phyloP scores from a whole-genome alignment of 2,329 filamentous ascomycete species.

The Ophiocordyceps polyrhachis-furcata region DNA sequence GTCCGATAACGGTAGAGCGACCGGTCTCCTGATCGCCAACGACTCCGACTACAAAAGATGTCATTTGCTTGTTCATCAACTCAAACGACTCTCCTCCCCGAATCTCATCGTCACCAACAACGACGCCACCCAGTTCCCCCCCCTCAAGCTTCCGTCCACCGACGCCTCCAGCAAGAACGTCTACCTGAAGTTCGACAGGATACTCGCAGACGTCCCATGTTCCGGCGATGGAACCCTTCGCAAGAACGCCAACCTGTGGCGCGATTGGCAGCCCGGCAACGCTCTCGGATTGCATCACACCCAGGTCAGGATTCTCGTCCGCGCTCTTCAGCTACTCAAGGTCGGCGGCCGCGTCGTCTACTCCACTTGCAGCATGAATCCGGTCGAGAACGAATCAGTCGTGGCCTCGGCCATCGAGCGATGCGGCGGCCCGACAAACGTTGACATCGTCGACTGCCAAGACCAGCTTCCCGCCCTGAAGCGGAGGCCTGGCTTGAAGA shows the following conservation, averaged over 20 bases:
- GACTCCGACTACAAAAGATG: constrained; percentile 93
- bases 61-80: constrained; percentile 93
- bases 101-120: constrained; percentile 97
- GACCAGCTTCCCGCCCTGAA: constrained; percentile 59
- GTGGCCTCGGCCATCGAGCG: constrained; percentile 74
- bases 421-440: constrained; percentile 66
- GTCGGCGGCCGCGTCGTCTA: constrained; percentile 89
- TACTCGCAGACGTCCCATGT: constrained; percentile 91
- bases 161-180: constrained; percentile 35
- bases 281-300: constrained; percentile 74
- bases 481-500: constrained; percentile 55
- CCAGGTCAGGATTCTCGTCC: constrained; percentile 76
- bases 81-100: constrained; percentile 90
- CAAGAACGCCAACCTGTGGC: constrained; percentile 90
- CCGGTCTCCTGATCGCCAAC: constrained; percentile 84
- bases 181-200: constrained; percentile 93
- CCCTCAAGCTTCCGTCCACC: constrained; percentile 57
- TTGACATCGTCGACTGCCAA: constrained; percentile 71
- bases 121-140: constrained; percentile 88
- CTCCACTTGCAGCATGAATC: constrained; percentile 98
- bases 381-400: constrained; percentile 90
- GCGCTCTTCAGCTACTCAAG: constrained; percentile 90
- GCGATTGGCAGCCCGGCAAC: constrained; percentile 79
- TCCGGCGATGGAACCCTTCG: constrained; percentile 85
- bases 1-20: constrained; percentile 68